Evolutionary conservation across 345 rosid genomes (phyloP).

Genomic region (Gossypium arboreum): DNA sequence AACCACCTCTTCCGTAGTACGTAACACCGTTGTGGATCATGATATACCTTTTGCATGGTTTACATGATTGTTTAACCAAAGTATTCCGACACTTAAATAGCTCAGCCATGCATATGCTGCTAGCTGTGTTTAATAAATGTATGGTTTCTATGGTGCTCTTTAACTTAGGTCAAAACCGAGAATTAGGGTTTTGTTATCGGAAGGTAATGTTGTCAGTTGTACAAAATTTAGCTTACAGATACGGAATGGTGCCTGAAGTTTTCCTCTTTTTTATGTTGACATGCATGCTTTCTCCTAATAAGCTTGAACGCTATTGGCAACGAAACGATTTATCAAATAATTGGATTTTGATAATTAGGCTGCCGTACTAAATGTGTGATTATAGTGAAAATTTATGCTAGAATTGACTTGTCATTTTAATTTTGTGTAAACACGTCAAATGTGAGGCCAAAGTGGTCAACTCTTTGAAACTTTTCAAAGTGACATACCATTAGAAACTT

Average conservation of each 20-base stretch:
- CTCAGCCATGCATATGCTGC: background rate
- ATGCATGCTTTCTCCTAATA: too few species aligned
- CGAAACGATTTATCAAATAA: background rate
- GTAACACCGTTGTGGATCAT: conserved; percentile 19
- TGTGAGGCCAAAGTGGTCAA: background rate
- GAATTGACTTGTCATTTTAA: background rate
- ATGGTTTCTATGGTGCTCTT: background rate
- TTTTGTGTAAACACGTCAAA: background rate
- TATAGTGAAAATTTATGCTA: background rate
- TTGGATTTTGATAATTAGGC: background rate
- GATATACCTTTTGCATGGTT: background rate
- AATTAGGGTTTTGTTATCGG: too few species aligned
- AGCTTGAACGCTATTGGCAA: background rate
- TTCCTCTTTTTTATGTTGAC: too few species aligned
- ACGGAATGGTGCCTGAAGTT: too few species aligned
- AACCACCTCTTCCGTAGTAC: conserved; percentile 81
- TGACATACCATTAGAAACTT: too few species aligned
- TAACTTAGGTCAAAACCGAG: too few species aligned
- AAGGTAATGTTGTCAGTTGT: too few species aligned
- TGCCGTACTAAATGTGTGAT: background rate
- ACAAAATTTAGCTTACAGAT: too few species aligned
- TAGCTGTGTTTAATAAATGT: background rate
- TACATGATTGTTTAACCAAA: background rate
- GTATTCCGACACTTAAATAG: background rate
- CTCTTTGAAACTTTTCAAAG: too few species aligned